A percentile compares a stretch with the other conserved stretches of the same genome.
Conservation (phyloP, 1,284 basidiomycete species). For the Taiwanofungus camphoratus region DNA sequence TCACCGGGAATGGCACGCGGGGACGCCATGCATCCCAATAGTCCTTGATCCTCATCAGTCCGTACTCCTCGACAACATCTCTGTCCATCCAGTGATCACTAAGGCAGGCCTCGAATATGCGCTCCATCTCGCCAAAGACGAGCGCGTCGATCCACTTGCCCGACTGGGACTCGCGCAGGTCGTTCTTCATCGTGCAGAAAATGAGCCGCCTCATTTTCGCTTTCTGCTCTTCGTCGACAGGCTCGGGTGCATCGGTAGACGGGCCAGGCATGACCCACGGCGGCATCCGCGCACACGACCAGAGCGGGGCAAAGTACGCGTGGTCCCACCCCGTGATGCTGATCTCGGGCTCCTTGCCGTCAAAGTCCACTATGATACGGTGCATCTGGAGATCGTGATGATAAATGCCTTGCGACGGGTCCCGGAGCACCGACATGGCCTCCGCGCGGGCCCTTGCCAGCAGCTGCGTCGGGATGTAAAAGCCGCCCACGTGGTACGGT, state of each 20-base stretch:
- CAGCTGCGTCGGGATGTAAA: conserved; percentile 15
- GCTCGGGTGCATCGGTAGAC: conserved; percentile 11
- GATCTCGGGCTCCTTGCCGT: conserved; percentile 6
- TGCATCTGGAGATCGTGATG: conserved; percentile 23
- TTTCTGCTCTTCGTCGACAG: conserved; percentile 17
- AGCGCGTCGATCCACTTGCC: conserved; percentile 23
- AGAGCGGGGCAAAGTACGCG: conserved; percentile 21
- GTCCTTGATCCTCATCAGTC: conserved; percentile 14
- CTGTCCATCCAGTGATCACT: conserved; percentile 21
- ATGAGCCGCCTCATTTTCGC: conserved; percentile 15
- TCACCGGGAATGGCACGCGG: conserved; percentile 19
- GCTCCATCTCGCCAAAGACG: conserved; percentile 20
- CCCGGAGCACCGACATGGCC: conserved; percentile 16
- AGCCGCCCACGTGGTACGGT: conserved; percentile 21
- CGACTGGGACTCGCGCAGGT: neutral
- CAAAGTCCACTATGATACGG: conserved; percentile 22
- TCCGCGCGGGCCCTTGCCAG: conserved; percentile 18
- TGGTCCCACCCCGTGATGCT: conserved; percentile 24
- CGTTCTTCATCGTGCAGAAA: conserved; percentile 12
- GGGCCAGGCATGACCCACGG: conserved; percentile 17
- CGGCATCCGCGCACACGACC: conserved; percentile 25
- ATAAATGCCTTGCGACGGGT: conserved; percentile 15
- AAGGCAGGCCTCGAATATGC: conserved; percentile 23
- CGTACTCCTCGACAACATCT: conserved; percentile 17
- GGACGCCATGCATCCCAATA: conserved; percentile 20